These are phyloP conservation scores for Xylaria scruposa DNA, from an alignment of 495 filamentous ascomycete species.

Conservation along the genomic window DNA sequence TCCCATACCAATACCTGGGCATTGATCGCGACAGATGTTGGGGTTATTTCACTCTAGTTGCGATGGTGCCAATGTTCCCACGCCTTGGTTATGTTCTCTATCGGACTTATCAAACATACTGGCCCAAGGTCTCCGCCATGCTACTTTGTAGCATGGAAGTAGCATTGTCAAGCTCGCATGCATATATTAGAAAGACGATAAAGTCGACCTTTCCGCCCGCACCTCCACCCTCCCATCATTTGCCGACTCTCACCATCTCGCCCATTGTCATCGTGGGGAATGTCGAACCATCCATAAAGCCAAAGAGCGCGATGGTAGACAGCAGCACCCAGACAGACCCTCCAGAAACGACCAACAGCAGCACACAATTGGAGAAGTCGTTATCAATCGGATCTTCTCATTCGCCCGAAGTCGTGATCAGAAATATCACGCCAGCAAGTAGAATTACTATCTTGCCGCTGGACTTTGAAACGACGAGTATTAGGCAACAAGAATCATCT, in stretches of 20 bases:
- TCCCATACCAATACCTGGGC: constrained; percentile 2
- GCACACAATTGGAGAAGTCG: constrained; percentile 2
- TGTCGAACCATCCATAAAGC: background rate
- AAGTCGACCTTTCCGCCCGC: background rate
- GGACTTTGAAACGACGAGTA: background rate
- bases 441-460: background rate
- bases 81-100: background rate
- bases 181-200: background rate
- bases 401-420: background rate
- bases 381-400: no score
- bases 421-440: background rate
- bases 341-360: background rate
- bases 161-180: background rate
- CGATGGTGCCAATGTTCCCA: background rate
- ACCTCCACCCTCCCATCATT: background rate
- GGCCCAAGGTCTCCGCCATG: background rate
- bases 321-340: background rate
- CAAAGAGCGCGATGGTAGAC: constrained; percentile 8
- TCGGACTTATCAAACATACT: background rate
- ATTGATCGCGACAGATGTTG: background rate
- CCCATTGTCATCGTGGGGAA: background rate
- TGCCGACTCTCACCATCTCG: background rate
- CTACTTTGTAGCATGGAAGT: background rate
- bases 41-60: background rate
- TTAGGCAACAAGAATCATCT: background rate